These are phyloP conservation scores for Inosperma sp. DNA, from an alignment of 768 basidiomycete genomes.

Conservation along the genomic window DNA sequence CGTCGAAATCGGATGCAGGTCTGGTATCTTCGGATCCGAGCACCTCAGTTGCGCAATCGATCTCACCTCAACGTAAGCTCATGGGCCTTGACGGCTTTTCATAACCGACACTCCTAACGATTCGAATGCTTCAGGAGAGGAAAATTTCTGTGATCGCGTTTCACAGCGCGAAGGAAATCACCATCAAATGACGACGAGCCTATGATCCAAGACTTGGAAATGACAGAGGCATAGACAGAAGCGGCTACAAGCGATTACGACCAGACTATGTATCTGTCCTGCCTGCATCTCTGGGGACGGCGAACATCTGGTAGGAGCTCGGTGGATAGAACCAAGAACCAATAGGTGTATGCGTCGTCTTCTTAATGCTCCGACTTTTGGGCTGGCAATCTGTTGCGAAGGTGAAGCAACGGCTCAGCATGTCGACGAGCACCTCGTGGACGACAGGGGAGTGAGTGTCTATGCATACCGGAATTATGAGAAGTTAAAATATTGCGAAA, in stretches of 20 bases:
- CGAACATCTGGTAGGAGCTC: no score
- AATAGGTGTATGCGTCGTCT: no score
- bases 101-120: background rate
- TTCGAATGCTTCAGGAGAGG: background rate
- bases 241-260: background rate
- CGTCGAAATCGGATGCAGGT: background rate
- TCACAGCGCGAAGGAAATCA: conserved; percentile 1
- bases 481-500: no score
- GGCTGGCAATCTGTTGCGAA: no score
- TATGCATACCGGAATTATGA: no score
- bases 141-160: background rate
- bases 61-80: background rate
- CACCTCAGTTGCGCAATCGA: background rate
- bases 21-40: background rate
- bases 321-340: no score
- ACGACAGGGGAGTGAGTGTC: no score
- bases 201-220: conserved; percentile 3
- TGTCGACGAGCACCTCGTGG: no score
- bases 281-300: conserved; percentile 6
- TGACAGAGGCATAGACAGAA: conserved; percentile 8
- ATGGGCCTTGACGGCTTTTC: background rate
- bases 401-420: no score
- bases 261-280: conserved; percentile 6
- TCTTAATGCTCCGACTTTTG: no score
- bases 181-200: background rate